phyloP scores from a whole-genome alignment of 768 basidiomycete genomes.

The Mycena amicta region DNA sequence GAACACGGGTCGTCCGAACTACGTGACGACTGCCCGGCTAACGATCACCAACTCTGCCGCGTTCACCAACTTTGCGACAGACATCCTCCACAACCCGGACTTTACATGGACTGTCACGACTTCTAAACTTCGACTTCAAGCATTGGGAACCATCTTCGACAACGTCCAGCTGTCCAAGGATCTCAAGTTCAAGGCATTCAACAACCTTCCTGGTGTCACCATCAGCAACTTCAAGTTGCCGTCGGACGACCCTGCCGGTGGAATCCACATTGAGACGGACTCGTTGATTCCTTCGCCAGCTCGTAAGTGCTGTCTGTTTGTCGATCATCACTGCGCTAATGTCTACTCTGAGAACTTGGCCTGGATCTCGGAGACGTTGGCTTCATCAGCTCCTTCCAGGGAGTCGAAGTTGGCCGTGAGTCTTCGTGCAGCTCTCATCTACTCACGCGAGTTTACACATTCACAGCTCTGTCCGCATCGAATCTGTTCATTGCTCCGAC shows the following conservation, averaged over 20 bases:
- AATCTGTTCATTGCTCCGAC: slow-evolving; percentile 54
- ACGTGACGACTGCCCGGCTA: slow-evolving; percentile 51
- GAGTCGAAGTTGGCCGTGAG: slow-evolving; percentile 63
- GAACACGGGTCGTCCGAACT: slow-evolving; percentile 66
- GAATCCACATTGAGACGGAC: slow-evolving; percentile 72
- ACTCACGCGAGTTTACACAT: no score
- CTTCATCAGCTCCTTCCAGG: slow-evolving; percentile 64
- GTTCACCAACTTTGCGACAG: slow-evolving; percentile 69
- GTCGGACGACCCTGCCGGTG: slow-evolving; percentile 66
- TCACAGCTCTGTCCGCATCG: slow-evolving; percentile 55
- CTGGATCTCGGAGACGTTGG: slow-evolving; percentile 67
- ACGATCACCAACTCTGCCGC: slow-evolving; percentile 58
- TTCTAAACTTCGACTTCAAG: slow-evolving; percentile 58
- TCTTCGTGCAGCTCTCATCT: slow-evolving; percentile 9
- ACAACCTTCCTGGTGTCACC: slow-evolving; percentile 67
- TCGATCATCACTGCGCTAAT: no score
- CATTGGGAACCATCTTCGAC: slow-evolving; percentile 72
- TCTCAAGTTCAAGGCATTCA: slow-evolving; percentile 69
- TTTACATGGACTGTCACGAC: slow-evolving; percentile 78
- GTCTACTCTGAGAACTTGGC: slow-evolving; percentile 61
- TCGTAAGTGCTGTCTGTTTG: slow-evolving; percentile 47
- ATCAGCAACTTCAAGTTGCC: slow-evolving; percentile 75
- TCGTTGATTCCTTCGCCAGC: slow-evolving; percentile 65
- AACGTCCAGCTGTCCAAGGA: slow-evolving; percentile 62
- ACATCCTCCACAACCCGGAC: slow-evolving; percentile 60